Evolutionary conservation across 2,329 filamentous ascomycete genomes (phyloP).

Genomic region (Nemania abortiva): DNA sequence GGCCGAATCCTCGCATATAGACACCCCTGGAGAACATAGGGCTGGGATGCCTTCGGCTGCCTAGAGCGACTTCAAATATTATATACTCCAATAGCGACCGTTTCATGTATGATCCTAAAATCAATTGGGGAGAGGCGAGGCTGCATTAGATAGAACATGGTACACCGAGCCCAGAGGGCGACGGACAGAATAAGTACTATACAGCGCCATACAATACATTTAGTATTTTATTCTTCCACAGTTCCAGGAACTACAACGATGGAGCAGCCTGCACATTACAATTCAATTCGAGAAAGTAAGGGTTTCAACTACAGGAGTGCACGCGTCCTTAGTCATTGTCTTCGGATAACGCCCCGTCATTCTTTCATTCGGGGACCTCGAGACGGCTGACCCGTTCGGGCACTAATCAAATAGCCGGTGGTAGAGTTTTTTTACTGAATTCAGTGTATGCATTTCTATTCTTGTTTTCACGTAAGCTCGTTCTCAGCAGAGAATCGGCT

Average conservation of each 20-base stretch:
- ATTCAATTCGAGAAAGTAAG: not conserved
- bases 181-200: not conserved
- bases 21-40: slow-evolving; percentile 31
- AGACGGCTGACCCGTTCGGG: too few species aligned
- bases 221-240: not conserved
- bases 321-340: not conserved
- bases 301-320: not conserved
- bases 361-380: not conserved
- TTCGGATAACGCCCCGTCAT: not conserved
- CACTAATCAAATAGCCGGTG: too few species aligned
- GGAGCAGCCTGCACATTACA: not conserved
- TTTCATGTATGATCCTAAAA: not conserved
- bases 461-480: not conserved
- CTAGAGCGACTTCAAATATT: slow-evolving; percentile 16
- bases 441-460: not conserved
- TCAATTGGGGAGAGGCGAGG: not conserved
- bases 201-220: slow-evolving; percentile 2
- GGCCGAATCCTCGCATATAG: slow-evolving; percentile 75
- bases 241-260: not conserved
- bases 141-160: slow-evolving; percentile 1
- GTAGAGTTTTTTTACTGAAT: not conserved
- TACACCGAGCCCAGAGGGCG: not conserved
- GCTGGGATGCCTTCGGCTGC: slow-evolving; percentile 14
- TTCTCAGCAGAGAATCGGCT: not conserved
- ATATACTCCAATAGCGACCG: slow-evolving; percentile 26